Evolutionary conservation across 805 yeast species (phyloP).

Genomic region (Jamesozyma spencerorum): DNA sequence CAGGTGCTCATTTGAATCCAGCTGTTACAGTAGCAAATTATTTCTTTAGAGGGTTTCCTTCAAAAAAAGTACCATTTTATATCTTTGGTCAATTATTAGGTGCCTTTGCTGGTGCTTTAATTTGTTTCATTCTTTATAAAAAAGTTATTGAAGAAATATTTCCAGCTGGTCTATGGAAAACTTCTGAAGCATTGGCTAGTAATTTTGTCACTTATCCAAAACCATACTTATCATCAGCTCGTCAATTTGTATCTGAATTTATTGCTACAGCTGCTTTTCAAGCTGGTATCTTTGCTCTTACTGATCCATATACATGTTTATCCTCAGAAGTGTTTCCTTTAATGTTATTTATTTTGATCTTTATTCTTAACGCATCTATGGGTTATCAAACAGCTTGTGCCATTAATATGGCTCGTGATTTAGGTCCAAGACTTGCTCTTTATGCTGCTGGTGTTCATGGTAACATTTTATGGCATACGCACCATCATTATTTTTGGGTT

Average conservation of each 20-base stretch:
- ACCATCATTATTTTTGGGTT: conserved; percentile 44
- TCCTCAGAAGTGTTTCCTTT: conserved; percentile 40
- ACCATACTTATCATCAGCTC: conserved; percentile 32
- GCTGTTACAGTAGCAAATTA: conserved; percentile 42
- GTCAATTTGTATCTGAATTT: conserved; percentile 42
- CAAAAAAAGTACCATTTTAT: conserved; percentile 39
- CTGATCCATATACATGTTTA: conserved; percentile 42
- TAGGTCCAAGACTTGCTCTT: conserved; percentile 45
- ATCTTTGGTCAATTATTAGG: conserved; percentile 42
- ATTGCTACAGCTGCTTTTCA: conserved; percentile 38
- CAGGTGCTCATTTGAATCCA: conserved; percentile 53
- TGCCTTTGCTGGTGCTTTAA: conserved; percentile 38
- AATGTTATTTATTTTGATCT: conserved; percentile 37
- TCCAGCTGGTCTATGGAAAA: conserved; percentile 21
- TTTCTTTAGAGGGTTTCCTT: conserved; percentile 43
- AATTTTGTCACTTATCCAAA: conserved; percentile 41
- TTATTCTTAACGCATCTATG: conserved; percentile 38
- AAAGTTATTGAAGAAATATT: conserved; percentile 27
- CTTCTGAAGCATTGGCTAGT: conserved; percentile 31
- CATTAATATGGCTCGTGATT: conserved; percentile 45
- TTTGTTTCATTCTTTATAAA: conserved; percentile 38
- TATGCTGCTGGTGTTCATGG: conserved; percentile 40
- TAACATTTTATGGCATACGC: conserved; percentile 31
- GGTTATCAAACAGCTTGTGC: conserved; percentile 50
- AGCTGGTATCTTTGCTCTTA: conserved; percentile 40